Evolutionary conservation across 2,329 filamentous ascomycete genomes (phyloP).

Genomic region (Diplodia sapinea): DNA sequence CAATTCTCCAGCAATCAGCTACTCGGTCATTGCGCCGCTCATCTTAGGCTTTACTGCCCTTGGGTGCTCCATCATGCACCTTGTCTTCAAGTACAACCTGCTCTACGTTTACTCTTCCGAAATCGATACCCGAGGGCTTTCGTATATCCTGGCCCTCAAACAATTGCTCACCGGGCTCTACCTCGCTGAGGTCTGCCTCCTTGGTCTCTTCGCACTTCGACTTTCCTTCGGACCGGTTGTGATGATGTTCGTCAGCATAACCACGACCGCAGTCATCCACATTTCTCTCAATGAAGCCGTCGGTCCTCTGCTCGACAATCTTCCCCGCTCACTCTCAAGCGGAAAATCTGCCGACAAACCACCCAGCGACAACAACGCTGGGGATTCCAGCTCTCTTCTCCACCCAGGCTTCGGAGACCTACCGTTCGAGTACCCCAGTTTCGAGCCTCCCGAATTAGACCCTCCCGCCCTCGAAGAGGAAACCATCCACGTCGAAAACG

Average conservation of each 20-base stretch:
- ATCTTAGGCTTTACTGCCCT: constrained; percentile 93
- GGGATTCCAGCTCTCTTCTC: neutral
- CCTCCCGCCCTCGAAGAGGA: neutral
- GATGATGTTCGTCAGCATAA: constrained; percentile 78
- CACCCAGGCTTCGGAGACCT: neutral
- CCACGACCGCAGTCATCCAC: constrained; percentile 79
- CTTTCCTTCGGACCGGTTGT: constrained; percentile 75
- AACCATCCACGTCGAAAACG: neutral
- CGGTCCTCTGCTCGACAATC: constrained; percentile 80
- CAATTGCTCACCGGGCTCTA: constrained; percentile 95
- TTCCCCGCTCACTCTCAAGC: constrained; percentile 94
- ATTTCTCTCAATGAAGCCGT: constrained; percentile 82
- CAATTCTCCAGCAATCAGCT: constrained; percentile 66
- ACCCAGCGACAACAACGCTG: constrained; percentile 37
- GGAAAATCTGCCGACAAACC: constrained; percentile 82
- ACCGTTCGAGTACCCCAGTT: neutral
- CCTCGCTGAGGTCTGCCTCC: constrained; percentile 87
- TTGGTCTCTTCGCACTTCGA: constrained; percentile 84
- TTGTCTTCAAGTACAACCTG: constrained; percentile 93
- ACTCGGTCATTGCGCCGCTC: constrained; percentile 84
- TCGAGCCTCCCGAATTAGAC: neutral
- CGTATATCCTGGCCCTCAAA: constrained; percentile 92
- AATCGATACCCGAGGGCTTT: constrained; percentile 86
- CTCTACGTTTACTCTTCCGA: constrained; percentile 91
- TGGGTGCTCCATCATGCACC: constrained; percentile 89